Base-by-base conservation (phyloP, 768 basidiomycete genomes). In the Pulveroboletus sp. region DNA sequence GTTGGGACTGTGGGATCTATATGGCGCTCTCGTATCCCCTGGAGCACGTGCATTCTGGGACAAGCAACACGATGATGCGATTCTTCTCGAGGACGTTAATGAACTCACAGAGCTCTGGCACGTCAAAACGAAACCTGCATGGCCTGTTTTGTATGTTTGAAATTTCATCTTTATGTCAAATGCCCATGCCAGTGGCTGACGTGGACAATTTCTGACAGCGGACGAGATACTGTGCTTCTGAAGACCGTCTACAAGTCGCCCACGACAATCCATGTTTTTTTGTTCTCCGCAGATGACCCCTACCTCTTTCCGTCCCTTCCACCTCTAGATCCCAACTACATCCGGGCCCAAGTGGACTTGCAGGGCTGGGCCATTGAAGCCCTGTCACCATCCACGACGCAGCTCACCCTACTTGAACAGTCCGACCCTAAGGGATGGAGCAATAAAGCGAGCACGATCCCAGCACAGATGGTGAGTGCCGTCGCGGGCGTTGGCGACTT, bases 311-410 rank as follows among this genome's bases (percentile, higher is more conserved):
- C 91, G 0, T 78, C 75, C 53, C 78, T 81, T 55, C 90, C 78
- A 40, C 73, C 73, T 10, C 73, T 70, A 1, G 90, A 89, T 43
- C 83, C 87, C 0, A 86, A 80, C 57, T 78, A 87, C 43, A 95
- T 96, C 54, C 86, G 94, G 7, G 91, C 90, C 0, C 94, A 98
- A 66, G 85, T 95, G n/a, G 93, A 96, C 64, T 74, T 99, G n/a
- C 93, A 93, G 71, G 96, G 95, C 41, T 98, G 94, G 90, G 90
- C 95, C 1, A 93, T 99, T 58, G 95, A 98, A 68, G 80, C 89
- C 0, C 74, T 99, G 8, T 97, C 94, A 1, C 96, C 95, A 0
- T 97, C 83, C 3, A 98, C 96, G 2, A 96, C 94, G 0, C 81
- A 89, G 10, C 82, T 99, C 53, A 96, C 93, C 0, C 73, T 99